These are phyloP conservation scores for Meira miltonrushii DNA, from an alignment of 1,284 basidiomycete species.

Conservation along the genomic window DNA sequence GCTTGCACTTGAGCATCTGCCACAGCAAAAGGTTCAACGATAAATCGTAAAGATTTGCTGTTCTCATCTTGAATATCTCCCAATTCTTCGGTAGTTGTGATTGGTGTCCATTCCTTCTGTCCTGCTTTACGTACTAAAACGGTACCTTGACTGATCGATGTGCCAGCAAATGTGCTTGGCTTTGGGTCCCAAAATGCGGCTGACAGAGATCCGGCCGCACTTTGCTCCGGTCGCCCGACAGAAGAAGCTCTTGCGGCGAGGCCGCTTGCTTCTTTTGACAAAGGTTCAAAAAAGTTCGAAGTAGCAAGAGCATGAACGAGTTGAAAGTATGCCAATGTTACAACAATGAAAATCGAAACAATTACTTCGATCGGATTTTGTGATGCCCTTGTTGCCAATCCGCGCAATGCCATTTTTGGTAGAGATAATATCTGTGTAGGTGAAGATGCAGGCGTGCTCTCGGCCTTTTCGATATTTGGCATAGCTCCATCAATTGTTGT, in stretches of 20 bases:
- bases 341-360: constrained; percentile 76
- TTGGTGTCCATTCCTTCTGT: neutral
- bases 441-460: no score
- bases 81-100: neutral
- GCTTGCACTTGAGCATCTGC: constrained; percentile 27
- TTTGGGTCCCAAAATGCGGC: neutral
- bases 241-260: constrained; percentile 28
- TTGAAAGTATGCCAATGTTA: constrained; percentile 86
- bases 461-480: no score
- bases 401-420: constrained; percentile 29
- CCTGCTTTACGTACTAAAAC: constrained; percentile 5
- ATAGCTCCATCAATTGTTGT: neutral
- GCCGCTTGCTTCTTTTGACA: constrained; percentile 29
- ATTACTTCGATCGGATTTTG: constrained; percentile 68
- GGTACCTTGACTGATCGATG: neutral
- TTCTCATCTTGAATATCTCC: neutral
- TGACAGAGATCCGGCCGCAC: neutral
- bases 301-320: constrained; percentile 75
- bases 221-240: neutral
- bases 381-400: constrained; percentile 27
- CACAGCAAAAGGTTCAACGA: constrained; percentile 34
- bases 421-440: constrained; percentile 17
- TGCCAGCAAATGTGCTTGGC: neutral
- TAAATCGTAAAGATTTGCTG: constrained; percentile 12
- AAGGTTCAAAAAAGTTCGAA: constrained; percentile 55